Evolutionary conservation across 2,329 filamentous ascomycete species (phyloP).

Genomic region (Colletotrichum sp.): DNA sequence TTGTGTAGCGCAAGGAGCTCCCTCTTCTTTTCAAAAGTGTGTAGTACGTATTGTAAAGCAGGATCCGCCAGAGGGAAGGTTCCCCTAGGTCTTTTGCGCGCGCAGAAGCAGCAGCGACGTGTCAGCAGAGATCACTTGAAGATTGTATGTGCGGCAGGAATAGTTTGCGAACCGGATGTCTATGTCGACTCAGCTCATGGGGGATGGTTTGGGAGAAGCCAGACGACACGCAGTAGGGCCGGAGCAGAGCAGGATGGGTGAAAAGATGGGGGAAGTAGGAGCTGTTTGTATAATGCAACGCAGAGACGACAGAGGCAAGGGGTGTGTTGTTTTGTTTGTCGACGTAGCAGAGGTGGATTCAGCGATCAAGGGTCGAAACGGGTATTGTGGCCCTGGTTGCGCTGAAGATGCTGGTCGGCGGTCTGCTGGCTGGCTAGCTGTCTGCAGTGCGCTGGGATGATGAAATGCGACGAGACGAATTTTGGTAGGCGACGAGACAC

Average conservation of each 20-base stretch:
- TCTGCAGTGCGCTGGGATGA: not conserved
- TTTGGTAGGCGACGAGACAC: not conserved
- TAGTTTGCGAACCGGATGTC: conserved; percentile 26
- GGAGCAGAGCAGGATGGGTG: not conserved
- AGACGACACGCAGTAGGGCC: not conserved
- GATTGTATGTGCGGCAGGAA: conserved; percentile 19
- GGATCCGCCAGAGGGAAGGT: conserved; percentile 19
- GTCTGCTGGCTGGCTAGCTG: not conserved
- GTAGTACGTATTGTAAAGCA: not conserved
- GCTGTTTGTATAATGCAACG: not conserved
- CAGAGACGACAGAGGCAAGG: not conserved
- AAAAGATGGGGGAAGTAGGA: not conserved
- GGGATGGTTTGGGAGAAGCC: not conserved
- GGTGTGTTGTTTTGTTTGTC: not conserved
- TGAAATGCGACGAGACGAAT: conserved; percentile 7
- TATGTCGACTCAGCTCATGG: conserved; percentile 24
- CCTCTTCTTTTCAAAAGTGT: not conserved
- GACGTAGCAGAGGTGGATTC: not conserved
- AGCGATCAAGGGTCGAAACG: conserved; percentile 18
- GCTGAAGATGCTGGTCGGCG: not conserved
- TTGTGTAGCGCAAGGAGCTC: not conserved
- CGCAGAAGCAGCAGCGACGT: conserved; percentile 19
- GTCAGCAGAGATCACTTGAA: conserved; percentile 22
- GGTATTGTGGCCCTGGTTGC: not conserved
- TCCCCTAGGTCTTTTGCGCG: conserved; percentile 21